Base-by-base conservation (phyloP, 2,329 filamentous ascomycete genomes). In the Monosporascus sp. region DNA sequence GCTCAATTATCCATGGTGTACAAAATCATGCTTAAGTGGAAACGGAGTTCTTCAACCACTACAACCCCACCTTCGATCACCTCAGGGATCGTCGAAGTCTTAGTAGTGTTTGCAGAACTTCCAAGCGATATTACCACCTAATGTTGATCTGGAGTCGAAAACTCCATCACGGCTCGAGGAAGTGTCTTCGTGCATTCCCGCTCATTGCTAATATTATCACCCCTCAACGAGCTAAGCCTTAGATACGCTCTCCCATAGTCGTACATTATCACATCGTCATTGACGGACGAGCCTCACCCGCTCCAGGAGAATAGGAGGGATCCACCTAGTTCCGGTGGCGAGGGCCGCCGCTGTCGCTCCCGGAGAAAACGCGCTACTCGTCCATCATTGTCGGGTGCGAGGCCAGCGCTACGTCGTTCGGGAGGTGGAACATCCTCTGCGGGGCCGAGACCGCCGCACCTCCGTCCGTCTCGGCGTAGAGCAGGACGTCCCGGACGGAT, bases 141-240 rank as follows among this genome's bases (percentile, higher is more conserved):
- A 37, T 51, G 42, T 45, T 60, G 57, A 22, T 65, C 63, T 5
- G 57, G 58, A n/a, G 50, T 56, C 49, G 51, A 51, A 55, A 61
- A 69, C 15, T 51, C 55, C 44, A 27, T 51, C n/a, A 58, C 61
- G 41, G 62, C 60, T 0, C 69, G 55, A 6, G 74, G 79, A 9
- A 82, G 65, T 3, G 77, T 77, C 58, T 75, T 73, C 9, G 77
- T 79, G 71, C 80, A 83, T 57, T 82, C 79, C 17, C 73, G 77
- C 44, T 83, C 66, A 22, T 70, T 64, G 63, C 82, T 82, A 64
- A 83, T 77, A 60, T 81, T 81, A 60, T 78, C 72, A 15, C 82
- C 78, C 3, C 80, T 80, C 11, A 83, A 73, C 3, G 83, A 66
- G 34, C 74, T 78, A 38, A 83, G 68, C 22, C 79, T 76, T 45